Percentiles rank a stretch among this genome's conserved stretches.
These are phyloP conservation scores for Nakataea oryzae DNA, from an alignment of 2,329 filamentous ascomycete genomes.

Conservation along the genomic window DNA sequence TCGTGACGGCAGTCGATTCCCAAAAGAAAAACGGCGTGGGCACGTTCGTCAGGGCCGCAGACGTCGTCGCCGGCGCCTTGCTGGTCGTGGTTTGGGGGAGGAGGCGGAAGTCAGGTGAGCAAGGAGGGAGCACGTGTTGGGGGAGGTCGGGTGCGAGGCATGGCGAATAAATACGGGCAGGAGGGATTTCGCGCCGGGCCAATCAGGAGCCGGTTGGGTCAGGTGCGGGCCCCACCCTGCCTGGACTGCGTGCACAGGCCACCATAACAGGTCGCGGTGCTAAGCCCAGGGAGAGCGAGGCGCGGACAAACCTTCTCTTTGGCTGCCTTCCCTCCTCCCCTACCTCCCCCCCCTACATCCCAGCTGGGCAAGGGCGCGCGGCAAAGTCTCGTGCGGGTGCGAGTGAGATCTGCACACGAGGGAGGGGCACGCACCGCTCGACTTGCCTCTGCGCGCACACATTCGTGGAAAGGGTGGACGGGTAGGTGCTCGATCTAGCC, in stretches of 20 bases:
- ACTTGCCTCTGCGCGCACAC: neutral
- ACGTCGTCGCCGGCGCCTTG: neutral
- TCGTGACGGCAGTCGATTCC: neutral
- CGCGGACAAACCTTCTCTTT: neutral
- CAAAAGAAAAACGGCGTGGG: neutral
- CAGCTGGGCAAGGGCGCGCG: neutral
- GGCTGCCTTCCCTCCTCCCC: neutral
- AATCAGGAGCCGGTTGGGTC: neutral
- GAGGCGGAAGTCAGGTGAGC: slow-evolving; percentile 8
- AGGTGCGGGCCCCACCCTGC: neutral
- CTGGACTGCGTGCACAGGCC: neutral
- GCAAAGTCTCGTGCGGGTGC: neutral
- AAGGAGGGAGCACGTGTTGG: slow-evolving; percentile 4
- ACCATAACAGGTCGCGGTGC: neutral
- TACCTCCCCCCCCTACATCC: neutral
- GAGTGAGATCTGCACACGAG: neutral
- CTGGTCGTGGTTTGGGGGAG: slow-evolving; percentile 1
- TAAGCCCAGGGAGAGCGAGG: neutral
- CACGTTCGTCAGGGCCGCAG: neutral
- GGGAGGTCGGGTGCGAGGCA: neutral
- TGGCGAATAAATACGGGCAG: neutral
- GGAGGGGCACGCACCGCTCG: neutral
- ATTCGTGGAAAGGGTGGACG: neutral
- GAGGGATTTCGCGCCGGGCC: neutral
- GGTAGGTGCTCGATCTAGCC: neutral